Percentiles rank a stretch among this genome's conserved stretches.
Conservation (phyloP, 2,329 filamentous ascomycete species). For the Ascochyta lentis region DNA sequence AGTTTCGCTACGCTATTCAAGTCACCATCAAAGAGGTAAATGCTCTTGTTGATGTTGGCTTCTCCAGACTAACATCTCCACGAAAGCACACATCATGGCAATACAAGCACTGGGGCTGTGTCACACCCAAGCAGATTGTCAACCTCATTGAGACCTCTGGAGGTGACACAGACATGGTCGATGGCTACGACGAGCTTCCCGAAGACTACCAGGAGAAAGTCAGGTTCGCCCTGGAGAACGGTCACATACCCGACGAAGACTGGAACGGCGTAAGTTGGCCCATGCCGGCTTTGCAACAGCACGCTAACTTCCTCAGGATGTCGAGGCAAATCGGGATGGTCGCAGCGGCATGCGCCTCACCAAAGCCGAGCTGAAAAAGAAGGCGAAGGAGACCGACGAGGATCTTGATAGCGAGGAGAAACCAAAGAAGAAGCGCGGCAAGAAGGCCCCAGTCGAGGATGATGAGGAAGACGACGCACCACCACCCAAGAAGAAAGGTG, state of each 20-base stretch:
- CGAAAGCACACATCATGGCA: constrained; percentile 65
- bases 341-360: constrained; percentile 65
- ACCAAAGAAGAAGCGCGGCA: constrained; percentile 53
- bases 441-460: constrained; percentile 39
- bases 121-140: constrained; percentile 75
- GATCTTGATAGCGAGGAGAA: constrained; percentile 39
- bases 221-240: constrained; percentile 72
- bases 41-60: background rate
- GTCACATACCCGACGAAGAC: constrained; percentile 83
- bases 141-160: constrained; percentile 67
- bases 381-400: constrained; percentile 33
- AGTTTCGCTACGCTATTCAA: constrained; percentile 78
- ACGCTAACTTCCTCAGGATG: constrained; percentile 62
- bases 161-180: constrained; percentile 70
- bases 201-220: constrained; percentile 76
- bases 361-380: constrained; percentile 42
- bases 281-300: no score
- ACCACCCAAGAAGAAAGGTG: constrained; percentile 35
- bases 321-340: constrained; percentile 74
- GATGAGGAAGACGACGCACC: constrained; percentile 38
- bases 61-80: background rate
- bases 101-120: constrained; percentile 94
- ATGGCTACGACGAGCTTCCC: constrained; percentile 81
- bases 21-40: constrained; percentile 62
- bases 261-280: constrained; percentile 77